phyloP scores from a whole-genome alignment of 208 protist genomes.

The Acanthamoeba polyphaga region DNA sequence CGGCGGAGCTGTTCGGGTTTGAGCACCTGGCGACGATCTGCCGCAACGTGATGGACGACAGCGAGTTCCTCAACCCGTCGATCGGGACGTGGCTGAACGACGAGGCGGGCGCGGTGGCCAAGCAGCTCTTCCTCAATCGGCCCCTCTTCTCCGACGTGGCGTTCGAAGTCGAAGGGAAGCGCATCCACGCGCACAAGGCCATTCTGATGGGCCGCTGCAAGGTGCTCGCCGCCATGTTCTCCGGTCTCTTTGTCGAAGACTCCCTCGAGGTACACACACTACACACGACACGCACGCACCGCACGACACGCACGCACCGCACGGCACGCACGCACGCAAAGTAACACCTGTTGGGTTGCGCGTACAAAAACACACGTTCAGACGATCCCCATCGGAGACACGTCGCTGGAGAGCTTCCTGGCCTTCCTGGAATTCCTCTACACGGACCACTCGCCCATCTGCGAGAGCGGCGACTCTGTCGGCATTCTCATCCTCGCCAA shows the following conservation, averaged over 20 bases:
- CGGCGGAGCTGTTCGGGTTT: slow-evolving; percentile 40
- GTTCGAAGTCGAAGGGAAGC: slow-evolving; percentile 59
- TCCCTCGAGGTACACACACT: background rate
- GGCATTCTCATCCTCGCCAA: slow-evolving; percentile 75
- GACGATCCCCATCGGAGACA: slow-evolving; percentile 56
- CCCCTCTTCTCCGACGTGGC: slow-evolving; percentile 57
- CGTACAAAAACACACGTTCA: background rate
- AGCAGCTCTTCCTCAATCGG: slow-evolving; percentile 76
- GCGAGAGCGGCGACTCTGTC: slow-evolving; percentile 50
- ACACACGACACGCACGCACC: background rate
- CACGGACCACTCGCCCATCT: slow-evolving; percentile 73
- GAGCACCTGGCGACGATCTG: slow-evolving; percentile 74
- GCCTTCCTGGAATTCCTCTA: slow-evolving; percentile 78
- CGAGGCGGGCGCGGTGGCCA: slow-evolving; percentile 21
- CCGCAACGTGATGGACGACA: slow-evolving; percentile 68
- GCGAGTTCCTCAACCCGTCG: slow-evolving; percentile 77
- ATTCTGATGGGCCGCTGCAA: background rate
- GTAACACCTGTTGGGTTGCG: background rate
- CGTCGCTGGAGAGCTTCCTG: slow-evolving; percentile 69
- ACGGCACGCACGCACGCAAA: background rate
- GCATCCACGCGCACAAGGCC: slow-evolving; percentile 60
- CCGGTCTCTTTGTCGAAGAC: slow-evolving; percentile 52
- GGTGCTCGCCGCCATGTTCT: slow-evolving; percentile 63
- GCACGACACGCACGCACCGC: too few species aligned
- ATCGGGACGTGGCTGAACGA: slow-evolving; percentile 81